Percentiles rank a stretch among this genome's conserved stretches.
Evolutionary conservation across 2,329 filamentous ascomycete species (phyloP).

Genomic region (Peltaster fructicola): DNA sequence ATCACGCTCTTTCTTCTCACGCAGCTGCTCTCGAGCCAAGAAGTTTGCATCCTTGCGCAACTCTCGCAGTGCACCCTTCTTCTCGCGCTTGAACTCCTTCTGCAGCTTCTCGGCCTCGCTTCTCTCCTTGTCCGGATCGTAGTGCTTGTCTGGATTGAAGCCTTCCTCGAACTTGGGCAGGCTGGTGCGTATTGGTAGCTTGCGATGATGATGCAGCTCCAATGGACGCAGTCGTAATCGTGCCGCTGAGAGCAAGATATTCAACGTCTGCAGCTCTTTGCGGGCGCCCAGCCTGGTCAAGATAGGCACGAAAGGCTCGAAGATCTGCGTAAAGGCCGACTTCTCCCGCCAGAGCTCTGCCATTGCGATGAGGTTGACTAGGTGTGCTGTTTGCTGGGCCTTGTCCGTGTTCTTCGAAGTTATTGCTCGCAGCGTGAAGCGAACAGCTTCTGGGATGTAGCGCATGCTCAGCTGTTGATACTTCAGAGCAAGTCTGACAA

Average conservation of each 20-base stretch:
- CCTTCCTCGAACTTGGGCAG: slow-evolving; percentile 92
- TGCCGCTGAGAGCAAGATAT: slow-evolving; percentile 42
- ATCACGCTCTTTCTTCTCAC: slow-evolving; percentile 85
- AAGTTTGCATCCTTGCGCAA: slow-evolving; percentile 91
- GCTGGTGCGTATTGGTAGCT: slow-evolving; percentile 69
- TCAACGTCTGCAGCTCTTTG: slow-evolving; percentile 43
- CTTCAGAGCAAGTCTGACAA: slow-evolving; percentile 61
- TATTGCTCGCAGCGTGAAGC: slow-evolving; percentile 62
- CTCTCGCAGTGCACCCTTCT: slow-evolving; percentile 87
- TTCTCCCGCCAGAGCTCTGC: slow-evolving; percentile 58
- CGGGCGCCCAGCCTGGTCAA: slow-evolving; percentile 17
- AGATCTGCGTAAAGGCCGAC: slow-evolving; percentile 61
- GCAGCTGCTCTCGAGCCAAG: slow-evolving; percentile 74
- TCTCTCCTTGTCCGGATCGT: slow-evolving; percentile 85
- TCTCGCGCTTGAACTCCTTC: slow-evolving; percentile 84
- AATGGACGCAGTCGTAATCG: slow-evolving; percentile 56
- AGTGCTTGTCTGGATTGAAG: slow-evolving; percentile 90
- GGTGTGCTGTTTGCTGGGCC: slow-evolving; percentile 30
- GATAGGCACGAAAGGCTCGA: slow-evolving; percentile 36
- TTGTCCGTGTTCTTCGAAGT: slow-evolving; percentile 20
- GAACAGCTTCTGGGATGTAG: slow-evolving; percentile 75
- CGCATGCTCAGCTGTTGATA: slow-evolving; percentile 73
- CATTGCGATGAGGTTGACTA: slow-evolving; percentile 48
- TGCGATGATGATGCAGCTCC: slow-evolving; percentile 73
- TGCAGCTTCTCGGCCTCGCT: slow-evolving; percentile 69